Evolutionary conservation across 768 basidiomycete species (phyloP).

Genomic region (Auricularia cornea): DNA sequence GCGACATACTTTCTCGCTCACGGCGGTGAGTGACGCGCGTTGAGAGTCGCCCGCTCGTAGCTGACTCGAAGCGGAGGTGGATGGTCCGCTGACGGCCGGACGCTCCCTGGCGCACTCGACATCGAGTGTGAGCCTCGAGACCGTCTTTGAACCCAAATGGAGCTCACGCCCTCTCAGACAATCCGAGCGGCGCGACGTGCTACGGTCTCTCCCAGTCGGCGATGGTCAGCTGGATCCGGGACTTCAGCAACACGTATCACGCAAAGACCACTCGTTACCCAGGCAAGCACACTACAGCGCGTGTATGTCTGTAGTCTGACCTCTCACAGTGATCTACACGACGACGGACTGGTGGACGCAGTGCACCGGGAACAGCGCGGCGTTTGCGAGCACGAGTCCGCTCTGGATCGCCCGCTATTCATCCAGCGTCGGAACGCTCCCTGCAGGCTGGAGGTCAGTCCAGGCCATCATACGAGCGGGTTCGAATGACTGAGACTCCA

Average conservation of each 20-base stretch:
- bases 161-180: background rate
- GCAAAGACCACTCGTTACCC: constrained; percentile 37
- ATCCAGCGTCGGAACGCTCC: constrained; percentile 42
- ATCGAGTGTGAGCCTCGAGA: constrained; percentile 43
- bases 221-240: constrained; percentile 57
- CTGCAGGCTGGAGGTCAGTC: constrained; percentile 49
- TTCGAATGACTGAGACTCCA: background rate
- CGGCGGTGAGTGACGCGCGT: constrained; percentile 31
- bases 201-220: constrained; percentile 42
- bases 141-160: background rate
- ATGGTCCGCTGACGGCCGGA: constrained; percentile 48
- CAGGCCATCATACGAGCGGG: background rate
- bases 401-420: constrained; percentile 54
- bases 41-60: constrained; percentile 8
- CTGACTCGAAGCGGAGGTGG: constrained; percentile 16
- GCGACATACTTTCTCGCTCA: constrained; percentile 50
- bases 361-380: constrained; percentile 52
- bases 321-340: constrained; percentile 45
- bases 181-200: constrained; percentile 35
- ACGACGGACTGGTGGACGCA: constrained; percentile 61
- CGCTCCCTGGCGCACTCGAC: constrained; percentile 56
- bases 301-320: background rate
- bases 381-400: constrained; percentile 43
- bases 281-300: background rate
- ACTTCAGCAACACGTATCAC: constrained; percentile 55